A percentile compares a stretch with the other conserved stretches of the same genome.
These are phyloP conservation scores for Nitzschia palea DNA, from an alignment of 108 stramenopile genomes.

Conservation along the genomic window DNA sequence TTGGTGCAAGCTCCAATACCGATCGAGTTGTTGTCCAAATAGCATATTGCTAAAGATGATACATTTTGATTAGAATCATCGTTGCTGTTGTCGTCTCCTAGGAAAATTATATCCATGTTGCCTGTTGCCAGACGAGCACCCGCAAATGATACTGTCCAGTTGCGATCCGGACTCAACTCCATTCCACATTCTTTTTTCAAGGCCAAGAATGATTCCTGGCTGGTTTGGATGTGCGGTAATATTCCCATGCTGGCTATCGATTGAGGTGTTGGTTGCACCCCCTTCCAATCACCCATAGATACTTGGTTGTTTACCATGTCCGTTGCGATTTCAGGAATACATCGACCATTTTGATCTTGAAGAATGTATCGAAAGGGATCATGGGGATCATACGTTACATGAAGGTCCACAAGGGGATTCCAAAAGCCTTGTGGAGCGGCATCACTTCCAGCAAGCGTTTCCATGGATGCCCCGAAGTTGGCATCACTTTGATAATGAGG, in stretches of 20 bases:
- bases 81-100: not conserved
- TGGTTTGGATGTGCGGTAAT: constrained; percentile 1
- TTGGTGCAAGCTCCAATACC: not conserved
- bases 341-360: not conserved
- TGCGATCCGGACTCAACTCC: not conserved
- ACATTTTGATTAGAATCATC: not conserved
- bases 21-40: not conserved
- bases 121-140: not conserved
- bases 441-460: too few species aligned
- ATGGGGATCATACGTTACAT: not conserved
- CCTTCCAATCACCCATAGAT: not conserved
- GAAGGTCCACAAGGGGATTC: not conserved
- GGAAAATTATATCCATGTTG: not conserved
- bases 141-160: not conserved
- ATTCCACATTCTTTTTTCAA: not conserved
- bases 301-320: not conserved
- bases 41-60: not conserved
- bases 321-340: not conserved
- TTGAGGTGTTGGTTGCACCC: not conserved
- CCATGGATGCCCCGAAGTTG: too few species aligned
- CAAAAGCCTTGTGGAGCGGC: constrained; percentile 3
- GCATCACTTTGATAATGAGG: too few species aligned
- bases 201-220: not conserved
- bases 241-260: not conserved
- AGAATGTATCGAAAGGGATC: not conserved